Conservation (phyloP, 441 rosid species). For the Capsella rubella region DNA sequence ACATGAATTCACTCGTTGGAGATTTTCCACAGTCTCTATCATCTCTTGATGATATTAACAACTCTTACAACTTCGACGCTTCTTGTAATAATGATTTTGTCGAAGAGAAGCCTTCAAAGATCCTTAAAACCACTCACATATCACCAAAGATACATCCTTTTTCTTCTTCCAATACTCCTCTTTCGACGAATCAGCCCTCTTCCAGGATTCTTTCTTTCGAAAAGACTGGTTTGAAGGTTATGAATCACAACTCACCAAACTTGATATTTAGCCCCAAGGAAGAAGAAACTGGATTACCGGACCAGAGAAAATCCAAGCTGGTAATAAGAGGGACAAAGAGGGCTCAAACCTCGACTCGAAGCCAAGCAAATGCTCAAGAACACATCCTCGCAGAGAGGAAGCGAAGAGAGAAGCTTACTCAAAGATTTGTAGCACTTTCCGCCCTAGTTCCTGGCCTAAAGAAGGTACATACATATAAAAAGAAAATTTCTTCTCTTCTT, state of each 20-base stretch:
- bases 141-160: conserved; percentile 19
- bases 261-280: conserved; percentile 29
- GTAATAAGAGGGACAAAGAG: conserved; percentile 29
- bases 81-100: conserved; percentile 25
- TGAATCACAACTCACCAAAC: conserved; percentile 20
- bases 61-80: conserved; percentile 24
- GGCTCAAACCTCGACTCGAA: conserved; percentile 25
- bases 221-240: conserved; percentile 7
- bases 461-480: conserved; percentile 55
- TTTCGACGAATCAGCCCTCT: conserved; percentile 17
- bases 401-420: conserved; percentile 86
- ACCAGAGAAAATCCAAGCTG: neutral
- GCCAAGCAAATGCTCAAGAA: conserved; percentile 53
- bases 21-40: conserved; percentile 36
- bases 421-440: conserved; percentile 81
- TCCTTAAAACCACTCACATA: conserved; percentile 25
- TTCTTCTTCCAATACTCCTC: conserved; percentile 9
- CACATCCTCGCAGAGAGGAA: conserved; percentile 90
- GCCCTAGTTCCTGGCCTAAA: conserved; percentile 85
- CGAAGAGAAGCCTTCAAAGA: conserved; percentile 33
- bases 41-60: conserved; percentile 16
- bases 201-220: conserved; percentile 40
- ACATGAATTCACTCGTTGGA: conserved; percentile 40
- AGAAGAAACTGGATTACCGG: conserved; percentile 11
- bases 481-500: neutral